Conservation (phyloP, 2,329 filamentous ascomycete genomes). For the Penicillium sp. region DNA sequence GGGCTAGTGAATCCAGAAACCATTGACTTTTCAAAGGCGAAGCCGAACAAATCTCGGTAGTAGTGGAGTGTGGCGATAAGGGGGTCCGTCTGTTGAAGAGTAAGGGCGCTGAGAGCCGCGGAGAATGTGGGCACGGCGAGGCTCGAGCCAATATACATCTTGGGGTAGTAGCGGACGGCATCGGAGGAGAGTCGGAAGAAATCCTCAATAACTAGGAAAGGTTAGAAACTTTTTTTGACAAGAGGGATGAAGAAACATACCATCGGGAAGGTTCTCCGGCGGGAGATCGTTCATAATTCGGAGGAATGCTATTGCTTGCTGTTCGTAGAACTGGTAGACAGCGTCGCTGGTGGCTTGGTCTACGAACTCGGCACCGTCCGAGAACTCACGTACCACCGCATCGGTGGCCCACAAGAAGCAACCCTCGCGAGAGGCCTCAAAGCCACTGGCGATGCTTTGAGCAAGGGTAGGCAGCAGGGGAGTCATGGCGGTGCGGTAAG, state of each 20-base stretch:
- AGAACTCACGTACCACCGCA: conserved; percentile 93
- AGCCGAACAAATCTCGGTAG: conserved; percentile 85
- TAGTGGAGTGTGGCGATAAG: conserved; percentile 92
- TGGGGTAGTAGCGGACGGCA: conserved; percentile 88
- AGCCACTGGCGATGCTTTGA: conserved; percentile 83
- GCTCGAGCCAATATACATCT: conserved; percentile 76
- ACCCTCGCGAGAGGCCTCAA: conserved; percentile 83
- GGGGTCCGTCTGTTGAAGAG: conserved; percentile 88
- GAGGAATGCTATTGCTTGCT: conserved; percentile 87
- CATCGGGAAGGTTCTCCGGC: conserved; percentile 73
- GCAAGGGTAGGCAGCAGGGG: conserved; percentile 84
- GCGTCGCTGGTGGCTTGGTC: conserved; percentile 79
- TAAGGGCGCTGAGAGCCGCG: conserved; percentile 82
- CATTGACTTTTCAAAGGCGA: conserved; percentile 74
- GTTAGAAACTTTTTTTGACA: conserved; percentile 13
- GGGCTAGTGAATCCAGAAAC: conserved; percentile 63
- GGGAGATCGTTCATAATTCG: conserved; percentile 85
- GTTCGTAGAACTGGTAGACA: conserved; percentile 94
- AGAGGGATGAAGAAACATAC: conserved; percentile 41
- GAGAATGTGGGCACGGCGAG: conserved; percentile 83
- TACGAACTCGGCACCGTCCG: conserved; percentile 83
- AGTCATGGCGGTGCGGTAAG: conserved; percentile 86
- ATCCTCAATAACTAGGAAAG: conserved; percentile 76
- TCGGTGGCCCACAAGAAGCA: conserved; percentile 99
- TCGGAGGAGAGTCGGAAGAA: conserved; percentile 94